Conservation (phyloP, 2,329 filamentous ascomycete genomes). For the Septoria linicola region DNA sequence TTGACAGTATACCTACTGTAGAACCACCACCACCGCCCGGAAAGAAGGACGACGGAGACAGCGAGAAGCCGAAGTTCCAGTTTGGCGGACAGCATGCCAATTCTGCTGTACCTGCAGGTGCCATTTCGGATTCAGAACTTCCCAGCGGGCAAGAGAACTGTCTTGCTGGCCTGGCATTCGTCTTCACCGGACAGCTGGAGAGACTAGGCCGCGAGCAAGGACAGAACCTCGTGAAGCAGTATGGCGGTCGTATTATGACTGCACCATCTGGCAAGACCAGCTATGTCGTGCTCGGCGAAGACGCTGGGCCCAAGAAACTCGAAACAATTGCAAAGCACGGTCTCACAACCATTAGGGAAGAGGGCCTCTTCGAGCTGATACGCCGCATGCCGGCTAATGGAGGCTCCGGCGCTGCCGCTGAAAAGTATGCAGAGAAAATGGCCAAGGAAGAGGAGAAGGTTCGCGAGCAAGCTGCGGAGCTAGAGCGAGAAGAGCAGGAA, state of each 20-base stretch:
- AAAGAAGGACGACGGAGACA: conserved; percentile 46
- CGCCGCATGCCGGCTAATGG: conserved; percentile 77
- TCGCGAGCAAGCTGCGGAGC: conserved; percentile 74
- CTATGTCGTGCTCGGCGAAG: conserved; percentile 85
- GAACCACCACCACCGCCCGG: conserved; percentile 80
- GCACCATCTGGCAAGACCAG: conserved; percentile 90
- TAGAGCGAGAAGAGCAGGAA: conserved; percentile 72
- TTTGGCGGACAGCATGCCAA: conserved; percentile 60
- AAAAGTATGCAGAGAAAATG: conserved; percentile 80
- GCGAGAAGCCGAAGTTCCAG: conserved; percentile 66
- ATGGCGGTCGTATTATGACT: conserved; percentile 85
- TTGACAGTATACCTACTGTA: conserved; percentile 82
- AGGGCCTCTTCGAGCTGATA: conserved; percentile 86
- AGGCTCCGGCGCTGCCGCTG: conserved; percentile 82
- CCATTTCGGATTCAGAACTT: conserved; percentile 65
- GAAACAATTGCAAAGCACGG: conserved; percentile 75
- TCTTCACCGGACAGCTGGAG: conserved; percentile 87
- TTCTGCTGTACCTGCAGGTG: conserved; percentile 58
- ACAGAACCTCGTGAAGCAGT: conserved; percentile 81
- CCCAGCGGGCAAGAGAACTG: conserved; percentile 86
- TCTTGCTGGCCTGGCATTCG: conserved; percentile 83
- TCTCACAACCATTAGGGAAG: conserved; percentile 91
- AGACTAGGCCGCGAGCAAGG: conserved; percentile 81
- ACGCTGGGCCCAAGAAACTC: conserved; percentile 91
- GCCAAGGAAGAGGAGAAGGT: conserved; percentile 82